phyloP scores from a whole-genome alignment of 148 eudicot species.

The Amaranthus hypochondriacus region DNA sequence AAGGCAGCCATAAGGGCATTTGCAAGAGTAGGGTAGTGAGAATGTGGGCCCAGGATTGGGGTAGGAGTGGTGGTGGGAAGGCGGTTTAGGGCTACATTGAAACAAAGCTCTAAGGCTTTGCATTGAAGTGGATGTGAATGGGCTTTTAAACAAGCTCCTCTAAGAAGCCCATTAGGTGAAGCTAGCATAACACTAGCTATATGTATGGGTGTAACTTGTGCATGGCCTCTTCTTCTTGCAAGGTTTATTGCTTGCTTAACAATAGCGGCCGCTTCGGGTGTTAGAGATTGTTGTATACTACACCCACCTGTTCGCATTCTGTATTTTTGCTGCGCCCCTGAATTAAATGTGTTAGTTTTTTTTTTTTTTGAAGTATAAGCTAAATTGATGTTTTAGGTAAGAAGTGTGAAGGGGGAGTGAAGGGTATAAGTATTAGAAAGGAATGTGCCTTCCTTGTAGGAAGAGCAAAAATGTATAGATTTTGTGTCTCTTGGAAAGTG shows the following conservation, averaged over 20 bases:
- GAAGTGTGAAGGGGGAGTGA: slow-evolving; percentile 28
- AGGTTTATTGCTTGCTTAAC: slow-evolving; percentile 79
- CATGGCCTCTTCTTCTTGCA: slow-evolving; percentile 73
- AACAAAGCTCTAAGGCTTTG: slow-evolving; percentile 89
- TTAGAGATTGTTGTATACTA: slow-evolving; percentile 67
- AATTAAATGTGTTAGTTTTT: neutral
- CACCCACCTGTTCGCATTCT: slow-evolving; percentile 72
- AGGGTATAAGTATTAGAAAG: slow-evolving; percentile 6
- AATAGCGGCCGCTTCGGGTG: slow-evolving; percentile 51
- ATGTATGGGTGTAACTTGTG: slow-evolving; percentile 89
- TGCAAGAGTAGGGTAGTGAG: slow-evolving; percentile 50
- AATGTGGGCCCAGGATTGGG: slow-evolving; percentile 42
- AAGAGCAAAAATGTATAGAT: slow-evolving; percentile 42
- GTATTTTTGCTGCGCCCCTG: too few species aligned
- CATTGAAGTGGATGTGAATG: slow-evolving; percentile 85
- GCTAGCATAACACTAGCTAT: slow-evolving; percentile 79
- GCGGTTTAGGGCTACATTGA: slow-evolving; percentile 93
- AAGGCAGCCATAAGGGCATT: slow-evolving; percentile 66
- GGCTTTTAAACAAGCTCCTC: slow-evolving; percentile 61
- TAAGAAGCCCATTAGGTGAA: slow-evolving; percentile 51
- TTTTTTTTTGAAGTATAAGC: neutral
- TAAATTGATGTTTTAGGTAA: neutral
- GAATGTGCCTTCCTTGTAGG: slow-evolving; percentile 81
- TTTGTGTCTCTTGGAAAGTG: slow-evolving; percentile 54
- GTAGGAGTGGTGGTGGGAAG: slow-evolving; percentile 49